Evolutionary conservation across 371 early-diverging fungal genomes (phyloP), one percentile per base, ranked within the genome.

Genomic region (Circinella umbellata): DNA sequence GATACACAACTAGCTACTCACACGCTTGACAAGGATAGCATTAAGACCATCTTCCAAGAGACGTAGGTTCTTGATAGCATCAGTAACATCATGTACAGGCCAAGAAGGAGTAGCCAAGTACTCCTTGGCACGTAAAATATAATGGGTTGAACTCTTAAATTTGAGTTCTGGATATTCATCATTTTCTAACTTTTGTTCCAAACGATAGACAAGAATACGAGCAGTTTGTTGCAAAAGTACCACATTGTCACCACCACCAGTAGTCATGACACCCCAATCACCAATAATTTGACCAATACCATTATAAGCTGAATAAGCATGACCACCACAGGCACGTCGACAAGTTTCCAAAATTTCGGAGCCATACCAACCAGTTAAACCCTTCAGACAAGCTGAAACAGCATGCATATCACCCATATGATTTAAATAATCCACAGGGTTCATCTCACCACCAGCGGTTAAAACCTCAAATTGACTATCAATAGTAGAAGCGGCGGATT

Each of bases 241-340:
- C 4, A 85, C 86, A 69, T 92, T 92, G 67, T 92, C 92, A 57
- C 92, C 92, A 64, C 88, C 92, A 51, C 92, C 89, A 13, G 92
- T 92, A 1, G 91, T 92, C 74, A 87, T 78, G 9, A 91, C 91
- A 51, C 90, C 90, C 82, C 81, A 91, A 63, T 90, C 90, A 48
- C 78, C 86, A 61, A 88, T 89, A 48, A 88, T 70, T n/a, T 83
- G 85, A 4, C 88, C 86, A 60, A 92, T 87, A 42, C 81, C 79
- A 69, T 92, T 92, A 77, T 91, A 92, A 37, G 88, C 63, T 36
- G 89, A 90, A 71, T 89, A 88, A 18, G 90, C 88, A 63, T 89
- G 87, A 8, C 88, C 88, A 71, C 91, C 88, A 46, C 87, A 83
- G 27, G 84, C 76, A 54, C 90, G 80, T 71, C 90, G 85, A 66